Evolutionary conservation across 805 yeast genomes (phyloP).

Genomic region (Monosporozyma solicola): DNA sequence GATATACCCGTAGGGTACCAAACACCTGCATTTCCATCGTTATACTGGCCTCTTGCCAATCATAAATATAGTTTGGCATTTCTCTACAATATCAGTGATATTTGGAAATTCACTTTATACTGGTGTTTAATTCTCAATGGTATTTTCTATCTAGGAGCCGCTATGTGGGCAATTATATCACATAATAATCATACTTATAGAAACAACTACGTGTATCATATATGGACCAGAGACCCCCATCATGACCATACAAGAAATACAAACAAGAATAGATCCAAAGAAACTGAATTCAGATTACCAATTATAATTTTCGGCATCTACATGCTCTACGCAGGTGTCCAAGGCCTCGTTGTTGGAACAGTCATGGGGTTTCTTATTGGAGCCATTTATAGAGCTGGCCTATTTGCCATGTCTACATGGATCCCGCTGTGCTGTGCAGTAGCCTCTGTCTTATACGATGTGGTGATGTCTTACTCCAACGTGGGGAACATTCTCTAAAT

Average conservation of each 20-base stretch:
- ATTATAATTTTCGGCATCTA: constrained; percentile 40
- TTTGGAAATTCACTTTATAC: constrained; percentile 72
- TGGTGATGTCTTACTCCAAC: constrained; percentile 38
- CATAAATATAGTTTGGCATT: constrained; percentile 37
- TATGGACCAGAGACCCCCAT: constrained; percentile 13
- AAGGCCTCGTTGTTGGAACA: constrained; percentile 66
- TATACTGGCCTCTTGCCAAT: constrained; percentile 56
- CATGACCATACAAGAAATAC: constrained; percentile 1
- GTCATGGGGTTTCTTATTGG: constrained; percentile 66
- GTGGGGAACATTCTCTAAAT: constrained; percentile 7
- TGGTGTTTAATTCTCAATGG: constrained; percentile 72
- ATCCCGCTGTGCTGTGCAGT: constrained; percentile 79
- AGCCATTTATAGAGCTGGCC: constrained; percentile 70
- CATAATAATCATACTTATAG: constrained; percentile 26
- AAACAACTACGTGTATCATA: constrained; percentile 15
- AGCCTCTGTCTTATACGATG: constrained; percentile 55
- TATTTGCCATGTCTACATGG: constrained; percentile 90
- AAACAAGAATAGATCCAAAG: neutral
- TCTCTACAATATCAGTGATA: constrained; percentile 60
- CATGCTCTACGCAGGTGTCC: constrained; percentile 45
- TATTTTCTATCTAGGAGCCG: constrained; percentile 56
- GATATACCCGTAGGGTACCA: constrained; percentile 74
- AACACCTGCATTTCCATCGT: constrained; percentile 72
- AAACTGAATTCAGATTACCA: constrained; percentile 12
- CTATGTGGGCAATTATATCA: constrained; percentile 47